Conservation (phyloP, 352 stramenopile genomes). For the Globisporangium parvum region DNA sequence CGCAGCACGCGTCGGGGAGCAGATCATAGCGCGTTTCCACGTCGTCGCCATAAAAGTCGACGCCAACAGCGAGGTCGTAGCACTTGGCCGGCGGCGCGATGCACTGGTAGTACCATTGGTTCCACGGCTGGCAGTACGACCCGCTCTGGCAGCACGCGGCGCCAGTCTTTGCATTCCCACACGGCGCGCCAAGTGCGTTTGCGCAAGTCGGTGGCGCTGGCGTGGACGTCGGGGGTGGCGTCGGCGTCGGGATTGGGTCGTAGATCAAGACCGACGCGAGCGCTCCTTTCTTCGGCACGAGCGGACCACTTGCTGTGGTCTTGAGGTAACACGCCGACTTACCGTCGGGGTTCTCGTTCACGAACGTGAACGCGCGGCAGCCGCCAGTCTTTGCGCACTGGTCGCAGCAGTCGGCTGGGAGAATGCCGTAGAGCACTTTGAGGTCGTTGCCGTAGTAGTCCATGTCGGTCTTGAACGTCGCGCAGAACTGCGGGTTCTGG, state of each 20-base stretch:
- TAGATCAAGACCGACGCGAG: slow-evolving; percentile 1
- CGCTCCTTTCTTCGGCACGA: slow-evolving; percentile 1
- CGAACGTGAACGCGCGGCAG: slow-evolving; percentile 53
- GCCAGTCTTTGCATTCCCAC: slow-evolving; percentile 27
- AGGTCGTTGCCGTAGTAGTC: slow-evolving; percentile 46
- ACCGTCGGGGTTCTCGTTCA: slow-evolving; percentile 48
- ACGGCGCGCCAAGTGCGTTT: slow-evolving; percentile 22
- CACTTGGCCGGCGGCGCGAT: slow-evolving; percentile 34
- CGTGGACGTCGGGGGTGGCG: not conserved
- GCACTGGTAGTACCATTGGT: slow-evolving; percentile 51
- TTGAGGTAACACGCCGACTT: slow-evolving; percentile 54
- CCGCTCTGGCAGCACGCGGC: slow-evolving; percentile 31
- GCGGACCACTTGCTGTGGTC: slow-evolving; percentile 14
- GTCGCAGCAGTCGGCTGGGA: slow-evolving; percentile 33
- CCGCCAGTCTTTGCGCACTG: slow-evolving; percentile 31
- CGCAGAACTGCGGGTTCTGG: slow-evolving; percentile 24
- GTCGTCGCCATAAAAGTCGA: slow-evolving; percentile 49
- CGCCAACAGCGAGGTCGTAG: slow-evolving; percentile 22
- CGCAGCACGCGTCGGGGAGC: slow-evolving; percentile 40
- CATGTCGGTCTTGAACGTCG: slow-evolving; percentile 34
- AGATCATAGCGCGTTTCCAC: slow-evolving; percentile 33
- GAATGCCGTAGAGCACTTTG: slow-evolving; percentile 31
- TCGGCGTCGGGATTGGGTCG: slow-evolving; percentile 6
- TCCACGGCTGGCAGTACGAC: slow-evolving; percentile 58
- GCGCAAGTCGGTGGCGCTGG: slow-evolving; percentile 14